Conservation (phyloP, 1,139 yeast species). For the Suhomyces atakaporum region DNA sequence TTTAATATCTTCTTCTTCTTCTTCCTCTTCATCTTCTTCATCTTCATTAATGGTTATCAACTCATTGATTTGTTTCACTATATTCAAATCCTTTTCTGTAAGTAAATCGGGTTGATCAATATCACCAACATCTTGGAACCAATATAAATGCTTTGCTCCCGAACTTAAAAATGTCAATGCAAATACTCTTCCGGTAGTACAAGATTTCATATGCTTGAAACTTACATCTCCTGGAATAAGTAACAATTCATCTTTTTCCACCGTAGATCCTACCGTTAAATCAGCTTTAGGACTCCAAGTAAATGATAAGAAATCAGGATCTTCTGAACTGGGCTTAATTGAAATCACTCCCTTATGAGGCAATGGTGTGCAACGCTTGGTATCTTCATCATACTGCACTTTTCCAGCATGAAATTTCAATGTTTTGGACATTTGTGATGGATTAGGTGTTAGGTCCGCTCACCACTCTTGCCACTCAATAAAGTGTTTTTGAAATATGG, state of each 20-base stretch:
- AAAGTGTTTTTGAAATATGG: background rate
- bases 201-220: slow-evolving; percentile 72
- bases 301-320: slow-evolving; percentile 47
- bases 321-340: slow-evolving; percentile 61
- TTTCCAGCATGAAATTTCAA: slow-evolving; percentile 83
- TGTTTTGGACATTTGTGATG: slow-evolving; percentile 15
- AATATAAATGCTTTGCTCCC: slow-evolving; percentile 81
- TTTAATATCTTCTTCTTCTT: slow-evolving; percentile 28
- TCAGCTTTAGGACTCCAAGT: slow-evolving; percentile 44
- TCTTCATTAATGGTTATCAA: slow-evolving; percentile 49
- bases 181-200: slow-evolving; percentile 83
- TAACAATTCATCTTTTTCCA: slow-evolving; percentile 67
- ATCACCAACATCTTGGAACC: slow-evolving; percentile 86
- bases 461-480: slow-evolving; percentile 12
- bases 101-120: slow-evolving; percentile 61
- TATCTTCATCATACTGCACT: slow-evolving; percentile 70
- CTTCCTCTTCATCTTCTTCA: slow-evolving; percentile 49
- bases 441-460: background rate
- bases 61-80: slow-evolving; percentile 54
- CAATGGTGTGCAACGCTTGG: slow-evolving; percentile 72
- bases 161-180: slow-evolving; percentile 80
- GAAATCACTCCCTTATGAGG: slow-evolving; percentile 75
- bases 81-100: slow-evolving; percentile 61
- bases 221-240: slow-evolving; percentile 93
- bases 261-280: slow-evolving; percentile 28